Evolutionary conservation across 73 alveolate species (phyloP).

Genomic region (Stentor coeruleus): DNA sequence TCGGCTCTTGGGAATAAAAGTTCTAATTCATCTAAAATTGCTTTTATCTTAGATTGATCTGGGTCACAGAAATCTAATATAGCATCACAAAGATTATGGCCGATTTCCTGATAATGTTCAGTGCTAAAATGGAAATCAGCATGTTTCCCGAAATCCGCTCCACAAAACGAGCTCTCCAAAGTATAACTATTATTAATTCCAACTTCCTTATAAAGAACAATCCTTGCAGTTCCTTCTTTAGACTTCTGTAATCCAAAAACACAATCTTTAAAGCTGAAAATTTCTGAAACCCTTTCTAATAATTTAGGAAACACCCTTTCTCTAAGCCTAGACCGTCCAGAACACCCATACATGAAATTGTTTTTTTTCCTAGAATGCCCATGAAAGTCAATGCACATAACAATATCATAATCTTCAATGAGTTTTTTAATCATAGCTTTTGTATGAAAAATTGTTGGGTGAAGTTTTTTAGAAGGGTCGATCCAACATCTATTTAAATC

Average conservation of each 20-base stretch:
- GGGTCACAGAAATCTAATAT: too few relatives aligned
- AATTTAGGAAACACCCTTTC: slow-evolving; percentile 87
- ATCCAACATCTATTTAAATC: slow-evolving; percentile 98
- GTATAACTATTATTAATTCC: slow-evolving; percentile 81
- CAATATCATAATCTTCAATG: slow-evolving; percentile 90
- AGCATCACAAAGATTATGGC: slow-evolving; percentile 84
- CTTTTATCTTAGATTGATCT: too few relatives aligned
- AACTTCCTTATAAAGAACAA: slow-evolving; percentile 81
- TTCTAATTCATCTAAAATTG: too few relatives aligned
- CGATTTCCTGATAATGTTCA: slow-evolving; percentile 79
- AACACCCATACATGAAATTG: slow-evolving; percentile 20
- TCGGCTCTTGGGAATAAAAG: too few relatives aligned
- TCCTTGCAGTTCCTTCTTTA: slow-evolving; percentile 91
- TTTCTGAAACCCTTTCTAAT: slow-evolving; percentile 76
- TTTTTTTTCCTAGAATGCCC: slow-evolving; percentile 95
- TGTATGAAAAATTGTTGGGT: slow-evolving; percentile 90
- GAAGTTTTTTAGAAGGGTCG: slow-evolving; percentile 94
- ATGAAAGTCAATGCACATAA: slow-evolving; percentile 96
- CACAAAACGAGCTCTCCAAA: slow-evolving; percentile 92
- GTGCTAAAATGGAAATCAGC: slow-evolving; percentile 91
- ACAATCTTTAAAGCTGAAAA: slow-evolving; percentile 83
- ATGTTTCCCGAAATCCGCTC: slow-evolving; percentile 88
- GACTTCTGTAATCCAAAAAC: slow-evolving; percentile 80
- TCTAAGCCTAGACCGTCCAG: slow-evolving; percentile 51
- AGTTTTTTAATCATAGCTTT: slow-evolving; percentile 91